Conservation (phyloP, 164 flowering plant species). For the Umbilicus rupestris region DNA sequence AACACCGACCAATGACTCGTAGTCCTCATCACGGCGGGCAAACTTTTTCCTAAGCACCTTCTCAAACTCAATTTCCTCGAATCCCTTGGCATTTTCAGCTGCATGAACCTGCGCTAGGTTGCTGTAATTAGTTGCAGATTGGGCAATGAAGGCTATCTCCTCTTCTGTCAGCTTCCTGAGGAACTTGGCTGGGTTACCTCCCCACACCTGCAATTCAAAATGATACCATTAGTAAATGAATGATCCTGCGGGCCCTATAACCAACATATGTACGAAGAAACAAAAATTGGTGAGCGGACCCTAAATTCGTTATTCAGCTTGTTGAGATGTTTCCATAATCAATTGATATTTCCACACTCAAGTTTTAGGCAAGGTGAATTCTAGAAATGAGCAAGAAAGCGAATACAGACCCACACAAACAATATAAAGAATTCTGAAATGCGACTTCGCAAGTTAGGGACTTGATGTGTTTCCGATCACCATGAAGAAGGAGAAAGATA, state of each 20-base stretch:
- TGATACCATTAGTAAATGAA: background rate
- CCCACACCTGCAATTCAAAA: conserved; percentile 67
- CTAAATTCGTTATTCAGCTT: too few species aligned
- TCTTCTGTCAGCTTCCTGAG: conserved; percentile 84
- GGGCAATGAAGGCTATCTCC: conserved; percentile 70
- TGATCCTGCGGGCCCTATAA: background rate
- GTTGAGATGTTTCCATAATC: too few species aligned
- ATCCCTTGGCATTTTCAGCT: conserved; percentile 69
- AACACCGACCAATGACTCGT: conserved; percentile 69
- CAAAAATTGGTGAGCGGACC: too few species aligned
- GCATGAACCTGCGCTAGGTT: conserved; percentile 85
- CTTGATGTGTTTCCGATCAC: too few species aligned
- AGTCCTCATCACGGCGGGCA: conserved; percentile 68
- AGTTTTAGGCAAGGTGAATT: too few species aligned
- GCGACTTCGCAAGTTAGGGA: too few species aligned
- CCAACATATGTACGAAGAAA: background rate
- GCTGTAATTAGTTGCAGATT: conserved; percentile 70
- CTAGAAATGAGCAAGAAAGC: too few species aligned
- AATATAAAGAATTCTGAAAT: too few species aligned
- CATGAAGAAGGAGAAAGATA: too few species aligned
- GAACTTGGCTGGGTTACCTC: conserved; percentile 84
- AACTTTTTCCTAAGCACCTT: conserved; percentile 74
- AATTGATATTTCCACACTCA: too few species aligned
- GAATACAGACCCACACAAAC: too few species aligned
- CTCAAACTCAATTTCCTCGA: conserved; percentile 78